phyloP scores from a whole-genome alignment of 2,329 filamentous ascomycete genomes.

The Colletotrichum tropicicola region DNA sequence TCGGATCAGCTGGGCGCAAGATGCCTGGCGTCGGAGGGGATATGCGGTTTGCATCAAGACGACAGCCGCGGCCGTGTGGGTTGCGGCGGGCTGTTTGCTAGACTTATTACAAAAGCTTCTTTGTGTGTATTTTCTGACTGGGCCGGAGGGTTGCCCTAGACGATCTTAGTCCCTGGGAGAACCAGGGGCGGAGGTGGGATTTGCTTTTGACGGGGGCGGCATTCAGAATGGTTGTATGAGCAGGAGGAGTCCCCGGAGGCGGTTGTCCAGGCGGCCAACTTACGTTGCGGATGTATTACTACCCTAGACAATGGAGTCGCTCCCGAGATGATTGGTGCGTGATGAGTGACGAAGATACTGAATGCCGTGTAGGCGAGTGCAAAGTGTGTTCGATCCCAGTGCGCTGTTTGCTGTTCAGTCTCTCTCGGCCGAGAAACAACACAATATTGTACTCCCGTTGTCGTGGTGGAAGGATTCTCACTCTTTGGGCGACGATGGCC shows the following conservation, averaged over 20 bases:
- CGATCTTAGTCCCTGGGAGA: not conserved
- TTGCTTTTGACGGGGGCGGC: not conserved
- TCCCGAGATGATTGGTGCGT: not conserved
- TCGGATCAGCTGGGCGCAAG: slow-evolving; percentile 7
- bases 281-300: slow-evolving; percentile 14
- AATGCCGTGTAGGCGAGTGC: too few species aligned
- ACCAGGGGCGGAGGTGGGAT: not conserved
- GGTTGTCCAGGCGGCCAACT: not conserved
- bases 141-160: not conserved
- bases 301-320: slow-evolving; percentile 11
- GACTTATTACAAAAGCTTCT: slow-evolving; percentile 23
- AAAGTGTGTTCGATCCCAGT: too few species aligned
- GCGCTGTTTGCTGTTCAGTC: too few species aligned
- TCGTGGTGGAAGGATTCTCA: too few species aligned
- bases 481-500: too few species aligned
- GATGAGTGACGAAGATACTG: not conserved
- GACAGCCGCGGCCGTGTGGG: not conserved
- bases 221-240: slow-evolving; percentile 13
- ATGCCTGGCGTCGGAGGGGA: slow-evolving; percentile 17
- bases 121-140: slow-evolving; percentile 4
- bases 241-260: not conserved
- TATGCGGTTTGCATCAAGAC: slow-evolving; percentile 26
- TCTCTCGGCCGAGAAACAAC: too few species aligned
- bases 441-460: too few species aligned
- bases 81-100: slow-evolving; percentile 14